These are phyloP conservation scores for Ustilago xerochloae DNA, from an alignment of 1,284 basidiomycete genomes.

Conservation along the genomic window DNA sequence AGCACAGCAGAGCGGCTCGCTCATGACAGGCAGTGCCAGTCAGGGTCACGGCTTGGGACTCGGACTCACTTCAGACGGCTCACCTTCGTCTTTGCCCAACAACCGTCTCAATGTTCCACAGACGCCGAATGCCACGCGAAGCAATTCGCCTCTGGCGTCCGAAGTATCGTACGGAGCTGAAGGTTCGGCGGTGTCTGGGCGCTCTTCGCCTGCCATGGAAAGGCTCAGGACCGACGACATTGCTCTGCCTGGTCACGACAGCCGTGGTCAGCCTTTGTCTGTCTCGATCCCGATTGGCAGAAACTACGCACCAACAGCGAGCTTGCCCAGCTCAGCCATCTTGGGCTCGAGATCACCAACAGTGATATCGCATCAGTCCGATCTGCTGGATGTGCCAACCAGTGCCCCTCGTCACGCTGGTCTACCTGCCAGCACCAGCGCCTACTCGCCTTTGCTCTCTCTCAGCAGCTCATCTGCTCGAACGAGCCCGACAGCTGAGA, in stretches of 20 bases:
- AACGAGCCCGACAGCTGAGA: slow-evolving; percentile 28
- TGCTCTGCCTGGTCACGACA: slow-evolving; percentile 33
- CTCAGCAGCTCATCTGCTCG: slow-evolving; percentile 30
- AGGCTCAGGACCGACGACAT: slow-evolving; percentile 16
- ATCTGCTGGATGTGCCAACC: slow-evolving; percentile 23
- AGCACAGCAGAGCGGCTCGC: slow-evolving; percentile 15
- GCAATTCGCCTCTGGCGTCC: slow-evolving; percentile 42
- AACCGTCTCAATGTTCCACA: slow-evolving; percentile 45
- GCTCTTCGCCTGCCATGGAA: slow-evolving; percentile 46
- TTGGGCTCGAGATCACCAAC: slow-evolving; percentile 44
- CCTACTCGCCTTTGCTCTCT: slow-evolving; percentile 47
- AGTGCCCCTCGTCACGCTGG: slow-evolving; percentile 27
- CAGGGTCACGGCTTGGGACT: slow-evolving; percentile 38
- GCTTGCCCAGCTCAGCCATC: slow-evolving; percentile 43
- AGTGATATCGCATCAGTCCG: slow-evolving; percentile 6
- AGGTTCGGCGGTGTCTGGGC: slow-evolving; percentile 30
- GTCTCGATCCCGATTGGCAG: slow-evolving; percentile 40
- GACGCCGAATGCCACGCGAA: slow-evolving; percentile 47
- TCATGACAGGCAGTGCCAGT: slow-evolving; percentile 8
- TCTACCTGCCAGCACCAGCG: slow-evolving; percentile 38
- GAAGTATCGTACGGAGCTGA: slow-evolving; percentile 37
- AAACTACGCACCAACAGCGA: slow-evolving; percentile 31
- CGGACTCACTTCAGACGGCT: slow-evolving; percentile 26
- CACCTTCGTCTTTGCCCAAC: slow-evolving; percentile 13
- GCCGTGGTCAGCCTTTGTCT: slow-evolving; percentile 35